Evolutionary conservation across 306 rosid species (phyloP), one percentile per base, ranked within the genome.

Genomic region (Castanea crenata): DNA sequence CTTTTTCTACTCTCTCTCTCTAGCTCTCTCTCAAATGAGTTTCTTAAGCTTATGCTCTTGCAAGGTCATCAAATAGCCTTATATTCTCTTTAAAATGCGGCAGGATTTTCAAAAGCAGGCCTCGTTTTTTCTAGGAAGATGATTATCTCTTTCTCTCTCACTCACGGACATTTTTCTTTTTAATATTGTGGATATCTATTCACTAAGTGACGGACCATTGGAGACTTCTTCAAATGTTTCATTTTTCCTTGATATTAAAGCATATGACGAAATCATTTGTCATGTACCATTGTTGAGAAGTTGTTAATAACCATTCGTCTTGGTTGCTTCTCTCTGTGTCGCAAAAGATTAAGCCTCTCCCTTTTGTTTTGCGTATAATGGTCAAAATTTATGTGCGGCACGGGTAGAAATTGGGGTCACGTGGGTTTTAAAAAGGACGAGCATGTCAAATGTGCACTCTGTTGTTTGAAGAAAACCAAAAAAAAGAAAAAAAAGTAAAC

Each of bases 331-430:
- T 71, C 79, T 1, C 25, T 63, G 12, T 7, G 69, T 6, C 10
- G 1, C 69, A 46, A 76, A 69, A 78, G 55, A 9, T 76, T 25
- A 77, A 71, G 83, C 78, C 82, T 84, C 3, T 84, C 76, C 18
- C 19, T 74, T 65, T 18, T 14, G 69, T 68, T 65, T 18, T 14
- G 69, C 72, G 63, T 0, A 1, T 55, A 51, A 23, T 73, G 82
- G 91, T 87, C 91, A 87, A 87, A 83, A 82, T 84, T 71, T 75
- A 77, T 34, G 71, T 85, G 91, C 85, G 77, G 38, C 70, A 69
- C 31, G 73, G 19, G 79, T 69, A 18, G 69, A 73, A 55, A 72
- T 79, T 73, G 76, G 74, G 70, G 74, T 80, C 21, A 14, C n/a
- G 7, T 5, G 19, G n/a, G 19, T 5, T 27, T 13, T 12, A 5